Evolutionary conservation across 345 rosid species (phyloP), one percentile per base, ranked within the genome.

Genomic region (Schrenkiella parvula): DNA sequence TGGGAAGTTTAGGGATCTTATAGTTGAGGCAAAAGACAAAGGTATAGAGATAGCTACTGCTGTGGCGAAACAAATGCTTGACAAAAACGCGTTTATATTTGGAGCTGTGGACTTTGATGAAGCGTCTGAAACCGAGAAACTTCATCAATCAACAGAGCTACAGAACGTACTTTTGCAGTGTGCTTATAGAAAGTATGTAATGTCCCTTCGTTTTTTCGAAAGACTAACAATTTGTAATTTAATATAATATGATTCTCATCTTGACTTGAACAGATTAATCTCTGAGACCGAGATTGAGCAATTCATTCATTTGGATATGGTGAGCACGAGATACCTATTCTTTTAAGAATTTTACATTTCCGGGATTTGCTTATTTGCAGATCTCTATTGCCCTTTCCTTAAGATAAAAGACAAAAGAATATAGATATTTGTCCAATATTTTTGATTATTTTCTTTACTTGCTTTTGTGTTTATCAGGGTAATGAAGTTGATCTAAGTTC

Each of bases 301-400:
- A 17, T 84, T 86, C 67, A 83, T 91, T 74, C 89, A 83, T 73
- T 62, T 88, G 92, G 88, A 95, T 84, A 29, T 91, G 93, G 96
- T 95, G 85, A 78, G 85, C 70, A 39, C 6, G 37, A 39, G 63
- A 64, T 22, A 9, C 52, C 41, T 29, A 25, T 13, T 46, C 12
- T 38, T 31, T 19, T 28, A 57, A 46, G 59, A n/a, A 37, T n/a
- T 13, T 28, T 56, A 38, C 77, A 53, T 55, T 64, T 43, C 10
- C 25, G 4, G 2, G 15, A 17, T 28, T 46, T 50, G 14, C 46
- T n/a, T 18, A 31, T 47, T n/a, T 38, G 42, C 9, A 41, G 37
- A 51, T 53, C 39, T 66, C 8, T 55, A 0, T 14, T 10, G 17
- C 60, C 28, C 31, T 57, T 46, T 6, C 39, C 35, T 0, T 12